These are phyloP conservation scores for Citrus unshiu DNA, from an alignment of 345 rosid species.

Conservation along the genomic window DNA sequence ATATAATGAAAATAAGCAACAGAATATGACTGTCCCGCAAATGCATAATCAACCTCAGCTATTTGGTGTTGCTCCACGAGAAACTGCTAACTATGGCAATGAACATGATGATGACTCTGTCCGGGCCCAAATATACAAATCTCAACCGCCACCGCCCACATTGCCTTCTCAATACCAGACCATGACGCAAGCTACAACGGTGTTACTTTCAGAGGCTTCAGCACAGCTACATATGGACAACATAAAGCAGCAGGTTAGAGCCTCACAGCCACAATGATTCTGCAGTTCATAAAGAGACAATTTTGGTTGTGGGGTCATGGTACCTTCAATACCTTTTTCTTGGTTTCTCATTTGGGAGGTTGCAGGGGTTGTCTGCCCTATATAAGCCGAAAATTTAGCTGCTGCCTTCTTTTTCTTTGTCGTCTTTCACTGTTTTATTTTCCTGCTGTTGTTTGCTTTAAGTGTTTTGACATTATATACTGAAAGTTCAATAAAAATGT, in stretches of 20 bases:
- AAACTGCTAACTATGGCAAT: slow-evolving; percentile 24
- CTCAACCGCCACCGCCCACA: slow-evolving; percentile 76
- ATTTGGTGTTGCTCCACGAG: slow-evolving; percentile 30
- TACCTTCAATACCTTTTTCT: not conserved
- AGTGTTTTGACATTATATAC: slow-evolving; percentile 9
- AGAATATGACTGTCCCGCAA: slow-evolving; percentile 25
- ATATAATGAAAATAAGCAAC: slow-evolving; percentile 22
- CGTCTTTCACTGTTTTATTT: not conserved
- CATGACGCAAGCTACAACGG: slow-evolving; percentile 34
- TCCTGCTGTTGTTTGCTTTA: not conserved
- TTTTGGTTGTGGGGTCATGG: slow-evolving; percentile 16
- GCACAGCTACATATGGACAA: slow-evolving; percentile 41
- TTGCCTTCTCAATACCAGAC: slow-evolving; percentile 51
- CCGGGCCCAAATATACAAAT: slow-evolving; percentile 65
- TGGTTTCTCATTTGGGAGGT: slow-evolving; percentile 4
- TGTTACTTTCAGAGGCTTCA: slow-evolving; percentile 44
- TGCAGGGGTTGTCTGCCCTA: not conserved
- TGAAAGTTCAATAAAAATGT: slow-evolving; percentile 1
- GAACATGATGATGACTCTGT: slow-evolving; percentile 52
- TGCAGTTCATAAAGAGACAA: slow-evolving; percentile 10
- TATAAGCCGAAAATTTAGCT: not conserved
- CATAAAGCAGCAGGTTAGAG: slow-evolving; percentile 28
- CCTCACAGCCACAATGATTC: slow-evolving; percentile 23
- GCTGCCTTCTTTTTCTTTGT: not conserved
- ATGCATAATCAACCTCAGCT: slow-evolving; percentile 35